Conservation (phyloP, 805 yeast species). For the Candida schatavii region DNA sequence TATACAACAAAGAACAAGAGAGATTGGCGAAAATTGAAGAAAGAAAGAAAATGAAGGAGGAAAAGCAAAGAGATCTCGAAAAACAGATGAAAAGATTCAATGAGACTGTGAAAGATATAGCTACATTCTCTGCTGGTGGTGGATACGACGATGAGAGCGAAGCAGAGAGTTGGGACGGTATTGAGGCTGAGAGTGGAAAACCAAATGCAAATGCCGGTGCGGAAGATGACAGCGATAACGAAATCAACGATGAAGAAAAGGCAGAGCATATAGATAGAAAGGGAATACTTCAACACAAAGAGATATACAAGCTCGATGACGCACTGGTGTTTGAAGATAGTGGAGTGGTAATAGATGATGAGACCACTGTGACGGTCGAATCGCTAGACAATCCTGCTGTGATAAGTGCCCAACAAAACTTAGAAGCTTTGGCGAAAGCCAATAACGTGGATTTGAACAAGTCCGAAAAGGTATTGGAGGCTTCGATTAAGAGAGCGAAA, state of each 20-base stretch:
- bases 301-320: constrained; percentile 31
- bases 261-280: constrained; percentile 15
- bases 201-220: constrained; percentile 10
- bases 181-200: neutral
- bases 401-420: constrained; percentile 26
- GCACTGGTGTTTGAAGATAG: constrained; percentile 19
- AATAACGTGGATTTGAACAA: constrained; percentile 70
- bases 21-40: constrained; percentile 71
- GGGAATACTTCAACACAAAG: constrained; percentile 48
- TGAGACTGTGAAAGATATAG: constrained; percentile 34
- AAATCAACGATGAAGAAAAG: constrained; percentile 7
- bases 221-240: constrained; percentile 11
- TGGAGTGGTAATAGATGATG: constrained; percentile 43
- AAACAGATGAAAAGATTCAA: constrained; percentile 60
- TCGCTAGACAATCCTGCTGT: constrained; percentile 44
- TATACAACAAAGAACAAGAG: constrained; percentile 72
- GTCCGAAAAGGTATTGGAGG: constrained; percentile 67
- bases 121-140: constrained; percentile 18
- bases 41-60: constrained; percentile 67
- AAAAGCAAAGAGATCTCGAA: constrained; percentile 62
- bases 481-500: constrained; percentile 75
- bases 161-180: constrained; percentile 8
- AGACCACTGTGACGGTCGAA: constrained; percentile 42
- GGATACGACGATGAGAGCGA: constrained; percentile 17
- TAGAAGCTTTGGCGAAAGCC: constrained; percentile 50